A percentile compares a stretch with the other conserved stretches of the same genome.
Evolutionary conservation across 129 eudicot genomes (phyloP).

Genomic region (Deinandra increscens): DNA sequence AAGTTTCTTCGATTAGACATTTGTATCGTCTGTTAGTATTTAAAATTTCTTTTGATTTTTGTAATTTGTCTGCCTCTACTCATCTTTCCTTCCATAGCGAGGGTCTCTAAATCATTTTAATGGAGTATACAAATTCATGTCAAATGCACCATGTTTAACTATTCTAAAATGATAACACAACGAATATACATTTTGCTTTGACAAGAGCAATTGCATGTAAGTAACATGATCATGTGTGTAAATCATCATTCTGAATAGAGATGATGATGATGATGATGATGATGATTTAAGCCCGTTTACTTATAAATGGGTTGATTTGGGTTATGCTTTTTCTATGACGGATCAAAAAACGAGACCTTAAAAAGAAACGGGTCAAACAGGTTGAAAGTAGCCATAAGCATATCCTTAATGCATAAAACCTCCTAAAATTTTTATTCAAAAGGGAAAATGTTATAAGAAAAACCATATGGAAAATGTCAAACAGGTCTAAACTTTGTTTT

Average conservation of each 20-base stretch:
- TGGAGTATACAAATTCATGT: no score
- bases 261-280: no score
- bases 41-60: no score
- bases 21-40: no score
- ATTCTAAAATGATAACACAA: neutral
- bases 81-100: no score
- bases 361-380: neutral
- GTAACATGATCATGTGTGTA: conserved; percentile 22
- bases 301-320: neutral
- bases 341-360: neutral
- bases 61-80: no score
- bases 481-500: neutral
- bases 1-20: no score
- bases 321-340: neutral
- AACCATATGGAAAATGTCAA: neutral
- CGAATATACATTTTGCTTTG: conserved; percentile 50
- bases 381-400: neutral
- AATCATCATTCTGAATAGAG: neutral
- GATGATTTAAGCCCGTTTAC: neutral
- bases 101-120: no score
- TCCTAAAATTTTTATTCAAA: neutral
- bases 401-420: neutral
- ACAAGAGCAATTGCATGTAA: conserved; percentile 61
- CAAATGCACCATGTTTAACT: neutral
- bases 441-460: no score